Percentiles rank a stretch among this genome's conserved stretches.
phyloP scores from a whole-genome alignment of 1,284 basidiomycete genomes.

The Exobasidium rhododendri region DNA sequence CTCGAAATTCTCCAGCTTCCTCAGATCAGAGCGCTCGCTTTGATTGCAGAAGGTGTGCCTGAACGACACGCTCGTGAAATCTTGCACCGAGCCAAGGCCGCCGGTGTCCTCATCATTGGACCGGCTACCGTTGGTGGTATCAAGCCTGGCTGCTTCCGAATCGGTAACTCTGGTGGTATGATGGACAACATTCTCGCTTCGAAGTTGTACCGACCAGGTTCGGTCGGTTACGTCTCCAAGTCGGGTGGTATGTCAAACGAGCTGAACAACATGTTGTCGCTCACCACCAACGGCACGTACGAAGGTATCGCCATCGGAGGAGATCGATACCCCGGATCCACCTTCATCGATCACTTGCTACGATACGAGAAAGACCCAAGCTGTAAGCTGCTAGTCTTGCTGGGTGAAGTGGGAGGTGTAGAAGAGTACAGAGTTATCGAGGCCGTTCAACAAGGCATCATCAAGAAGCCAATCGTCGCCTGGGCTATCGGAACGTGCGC shows the following conservation, averaged over 20 bases:
- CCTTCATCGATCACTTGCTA: slow-evolving; percentile 97
- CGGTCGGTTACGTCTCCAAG: slow-evolving; percentile 98
- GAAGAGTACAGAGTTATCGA: slow-evolving; percentile 99
- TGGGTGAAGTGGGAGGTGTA: slow-evolving; percentile 97
- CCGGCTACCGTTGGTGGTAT: slow-evolving; percentile 99
- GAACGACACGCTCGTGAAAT: slow-evolving; percentile 96
- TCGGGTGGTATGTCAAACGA: slow-evolving; percentile 99
- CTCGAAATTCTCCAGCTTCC: slow-evolving; percentile 77
- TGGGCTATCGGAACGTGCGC: slow-evolving; percentile 99
- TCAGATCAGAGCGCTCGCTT: slow-evolving; percentile 75
- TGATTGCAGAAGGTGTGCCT: slow-evolving; percentile 98
- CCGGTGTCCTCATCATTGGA: slow-evolving; percentile 90
- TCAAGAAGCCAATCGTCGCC: slow-evolving; percentile 97
- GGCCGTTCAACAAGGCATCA: slow-evolving; percentile 86
- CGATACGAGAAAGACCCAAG: slow-evolving; percentile 95
- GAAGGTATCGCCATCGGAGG: slow-evolving; percentile 99
- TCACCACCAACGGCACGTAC: slow-evolving; percentile 97
- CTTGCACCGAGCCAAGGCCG: slow-evolving; percentile 79
- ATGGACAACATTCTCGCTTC: slow-evolving; percentile 99
- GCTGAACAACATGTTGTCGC: slow-evolving; percentile 97
- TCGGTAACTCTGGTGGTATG: slow-evolving; percentile 99
- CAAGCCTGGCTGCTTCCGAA: slow-evolving; percentile 99
- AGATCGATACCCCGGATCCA: slow-evolving; percentile 96
- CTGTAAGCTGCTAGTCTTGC: slow-evolving; percentile 97
- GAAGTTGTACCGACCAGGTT: slow-evolving; percentile 96